Percentiles rank a stretch among this genome's conserved stretches.
These are phyloP conservation scores for Globisporangium splendens DNA, from an alignment of 352 stramenopile genomes.

Conservation along the genomic window DNA sequence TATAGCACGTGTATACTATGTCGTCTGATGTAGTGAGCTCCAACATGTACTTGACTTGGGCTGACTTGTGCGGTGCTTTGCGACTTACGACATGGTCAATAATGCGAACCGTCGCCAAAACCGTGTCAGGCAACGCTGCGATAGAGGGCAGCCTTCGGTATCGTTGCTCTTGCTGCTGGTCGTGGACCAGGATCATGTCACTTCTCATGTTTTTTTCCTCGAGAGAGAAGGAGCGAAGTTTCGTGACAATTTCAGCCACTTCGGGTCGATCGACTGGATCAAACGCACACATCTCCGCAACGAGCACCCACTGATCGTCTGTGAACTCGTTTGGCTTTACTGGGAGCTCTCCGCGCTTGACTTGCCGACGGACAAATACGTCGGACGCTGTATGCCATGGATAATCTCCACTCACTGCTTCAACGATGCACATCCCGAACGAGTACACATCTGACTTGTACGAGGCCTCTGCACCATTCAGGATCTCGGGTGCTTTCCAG, in stretches of 20 bases:
- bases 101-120: background rate
- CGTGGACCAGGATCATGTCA: too few species aligned
- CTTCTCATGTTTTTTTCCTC: background rate
- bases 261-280: background rate
- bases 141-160: background rate
- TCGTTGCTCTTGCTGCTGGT: too few species aligned
- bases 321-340: slow-evolving; percentile 14
- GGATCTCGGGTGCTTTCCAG: slow-evolving; percentile 20
- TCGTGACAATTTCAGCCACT: background rate
- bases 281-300: slow-evolving; percentile 18
- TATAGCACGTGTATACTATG: background rate
- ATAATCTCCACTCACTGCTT: slow-evolving; percentile 12
- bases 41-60: background rate
- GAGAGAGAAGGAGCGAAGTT: background rate
- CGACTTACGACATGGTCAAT: background rate
- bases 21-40: background rate
- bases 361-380: slow-evolving; percentile 5
- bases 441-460: slow-evolving; percentile 20
- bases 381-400: slow-evolving; percentile 14
- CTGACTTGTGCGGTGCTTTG: background rate
- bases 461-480: slow-evolving; percentile 1
- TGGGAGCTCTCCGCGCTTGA: slow-evolving; percentile 3
- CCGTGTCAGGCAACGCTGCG: background rate
- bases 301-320: slow-evolving; percentile 15
- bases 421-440: slow-evolving; percentile 23